A percentile compares a stretch with the other conserved stretches of the same genome.
Evolutionary conservation across 257 asterid species (phyloP).

Genomic region (Solanum bulbocastanum): DNA sequence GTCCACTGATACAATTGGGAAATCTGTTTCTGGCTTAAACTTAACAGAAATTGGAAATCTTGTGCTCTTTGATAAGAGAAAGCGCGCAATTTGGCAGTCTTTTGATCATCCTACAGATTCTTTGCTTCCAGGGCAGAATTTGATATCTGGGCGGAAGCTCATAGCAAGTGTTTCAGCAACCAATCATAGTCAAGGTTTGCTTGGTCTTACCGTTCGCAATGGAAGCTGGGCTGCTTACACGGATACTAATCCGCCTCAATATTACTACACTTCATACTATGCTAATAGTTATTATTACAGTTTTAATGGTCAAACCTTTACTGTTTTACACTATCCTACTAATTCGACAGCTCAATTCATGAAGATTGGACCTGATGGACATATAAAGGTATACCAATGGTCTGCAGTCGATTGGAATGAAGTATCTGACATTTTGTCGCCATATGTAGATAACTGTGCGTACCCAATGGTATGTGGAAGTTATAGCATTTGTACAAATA

Average conservation of each 20-base stretch:
- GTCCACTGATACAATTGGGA: neutral
- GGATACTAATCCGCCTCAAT: neutral
- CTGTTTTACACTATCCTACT: neutral
- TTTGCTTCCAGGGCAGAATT: neutral
- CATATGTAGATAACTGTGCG: neutral
- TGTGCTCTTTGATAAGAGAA: neutral
- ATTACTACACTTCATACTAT: neutral
- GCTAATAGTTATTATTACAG: neutral
- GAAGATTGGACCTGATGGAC: neutral
- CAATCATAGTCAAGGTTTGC: neutral
- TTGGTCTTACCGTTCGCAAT: neutral
- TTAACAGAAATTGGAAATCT: slow-evolving; percentile 1
- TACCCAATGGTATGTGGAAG: slow-evolving; percentile 2
- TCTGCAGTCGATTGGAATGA: neutral
- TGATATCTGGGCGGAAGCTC: neutral
- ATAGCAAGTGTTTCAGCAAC: neutral
- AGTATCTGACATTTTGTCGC: neutral
- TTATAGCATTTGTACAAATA: neutral
- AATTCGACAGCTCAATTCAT: neutral
- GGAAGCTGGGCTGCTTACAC: neutral
- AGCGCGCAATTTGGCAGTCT: neutral
- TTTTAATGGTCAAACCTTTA: neutral
- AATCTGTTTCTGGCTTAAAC: neutral
- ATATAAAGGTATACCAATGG: neutral
- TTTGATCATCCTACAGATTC: slow-evolving; percentile 3